Percentiles rank a stretch among this genome's conserved stretches.
Conservation (phyloP, 2,329 filamentous ascomycete species). For the Chaetomiaceae sp. region DNA sequence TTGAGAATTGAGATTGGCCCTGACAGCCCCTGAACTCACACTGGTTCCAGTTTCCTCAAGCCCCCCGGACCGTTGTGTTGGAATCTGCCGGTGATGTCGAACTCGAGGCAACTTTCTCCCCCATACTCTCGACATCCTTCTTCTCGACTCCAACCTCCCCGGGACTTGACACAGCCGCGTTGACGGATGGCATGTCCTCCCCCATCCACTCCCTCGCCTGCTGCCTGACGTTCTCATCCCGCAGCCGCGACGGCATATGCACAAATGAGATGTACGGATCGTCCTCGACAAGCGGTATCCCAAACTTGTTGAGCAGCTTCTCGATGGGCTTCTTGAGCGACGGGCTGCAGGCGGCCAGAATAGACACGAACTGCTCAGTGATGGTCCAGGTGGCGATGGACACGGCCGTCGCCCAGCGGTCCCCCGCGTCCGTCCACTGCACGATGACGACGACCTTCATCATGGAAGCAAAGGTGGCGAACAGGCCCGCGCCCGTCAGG, state of each 20-base stretch:
- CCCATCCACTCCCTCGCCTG: constrained; percentile 7
- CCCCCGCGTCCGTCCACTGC: not conserved
- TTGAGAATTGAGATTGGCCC: too few relatives aligned
- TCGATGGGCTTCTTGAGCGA: constrained; percentile 23
- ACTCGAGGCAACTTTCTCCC: not conserved
- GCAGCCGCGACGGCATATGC: constrained; percentile 1
- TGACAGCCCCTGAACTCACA: too few relatives aligned
- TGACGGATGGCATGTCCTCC: not conserved
- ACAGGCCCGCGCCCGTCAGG: constrained; percentile 18
- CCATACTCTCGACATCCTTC: not conserved
- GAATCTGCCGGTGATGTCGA: too few relatives aligned
- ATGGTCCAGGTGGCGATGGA: constrained; percentile 20
- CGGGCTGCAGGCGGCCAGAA: constrained; percentile 21
- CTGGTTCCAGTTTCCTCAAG: too few relatives aligned
- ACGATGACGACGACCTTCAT: constrained; percentile 15
- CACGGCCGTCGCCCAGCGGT: constrained; percentile 14
- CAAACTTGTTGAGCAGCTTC: constrained; percentile 11
- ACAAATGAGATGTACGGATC: constrained; percentile 16
- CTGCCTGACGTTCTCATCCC: not conserved
- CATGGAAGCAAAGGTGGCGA: constrained; percentile 15
- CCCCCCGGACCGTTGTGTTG: too few relatives aligned
- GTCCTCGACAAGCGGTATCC: constrained; percentile 12
- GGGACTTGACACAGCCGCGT: not conserved
- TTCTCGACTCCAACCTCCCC: not conserved
- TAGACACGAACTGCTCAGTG: constrained; percentile 18